Percentiles rank a stretch among this genome's conserved stretches.
Evolutionary conservation across 192 early-diverging fungal species (phyloP).

Genomic region (Coemansia sp.): DNA sequence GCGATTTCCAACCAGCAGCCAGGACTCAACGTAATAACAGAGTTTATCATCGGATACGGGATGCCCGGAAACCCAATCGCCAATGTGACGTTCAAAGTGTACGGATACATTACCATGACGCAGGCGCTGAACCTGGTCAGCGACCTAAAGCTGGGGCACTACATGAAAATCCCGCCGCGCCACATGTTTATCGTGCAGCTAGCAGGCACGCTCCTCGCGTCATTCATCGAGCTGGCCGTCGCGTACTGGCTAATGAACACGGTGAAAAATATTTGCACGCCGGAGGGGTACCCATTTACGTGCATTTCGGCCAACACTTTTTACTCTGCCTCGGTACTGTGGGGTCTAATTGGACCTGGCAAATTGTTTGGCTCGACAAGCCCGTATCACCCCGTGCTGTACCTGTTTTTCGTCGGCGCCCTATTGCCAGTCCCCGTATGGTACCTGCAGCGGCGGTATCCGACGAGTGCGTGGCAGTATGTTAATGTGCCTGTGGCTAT

Average conservation of each 20-base stretch:
- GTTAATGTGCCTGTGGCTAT: slow-evolving; percentile 71
- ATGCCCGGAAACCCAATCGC: slow-evolving; percentile 77
- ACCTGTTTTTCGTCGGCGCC: slow-evolving; percentile 61
- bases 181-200: slow-evolving; percentile 79
- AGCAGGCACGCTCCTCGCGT: slow-evolving; percentile 65
- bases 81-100: slow-evolving; percentile 84
- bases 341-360: slow-evolving; percentile 74
- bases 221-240: slow-evolving; percentile 66
- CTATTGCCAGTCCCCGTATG: slow-evolving; percentile 70
- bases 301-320: slow-evolving; percentile 61
- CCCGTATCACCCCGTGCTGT: slow-evolving; percentile 52
- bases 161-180: slow-evolving; percentile 82
- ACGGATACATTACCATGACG: slow-evolving; percentile 73
- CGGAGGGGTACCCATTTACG: slow-evolving; percentile 62
- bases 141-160: slow-evolving; percentile 75
- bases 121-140: slow-evolving; percentile 70
- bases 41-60: slow-evolving; percentile 80
- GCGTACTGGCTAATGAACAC: slow-evolving; percentile 65
- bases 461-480: slow-evolving; percentile 59
- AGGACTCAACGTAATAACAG: slow-evolving; percentile 79
- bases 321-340: slow-evolving; percentile 72
- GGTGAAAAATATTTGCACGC: slow-evolving; percentile 60
- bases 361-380: slow-evolving; percentile 64
- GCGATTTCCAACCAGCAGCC: slow-evolving; percentile 75
- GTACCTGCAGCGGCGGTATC: slow-evolving; percentile 61